Conservation (phyloP, 176 grass and related monocot species). For the Phoenix roebelenii region DNA sequence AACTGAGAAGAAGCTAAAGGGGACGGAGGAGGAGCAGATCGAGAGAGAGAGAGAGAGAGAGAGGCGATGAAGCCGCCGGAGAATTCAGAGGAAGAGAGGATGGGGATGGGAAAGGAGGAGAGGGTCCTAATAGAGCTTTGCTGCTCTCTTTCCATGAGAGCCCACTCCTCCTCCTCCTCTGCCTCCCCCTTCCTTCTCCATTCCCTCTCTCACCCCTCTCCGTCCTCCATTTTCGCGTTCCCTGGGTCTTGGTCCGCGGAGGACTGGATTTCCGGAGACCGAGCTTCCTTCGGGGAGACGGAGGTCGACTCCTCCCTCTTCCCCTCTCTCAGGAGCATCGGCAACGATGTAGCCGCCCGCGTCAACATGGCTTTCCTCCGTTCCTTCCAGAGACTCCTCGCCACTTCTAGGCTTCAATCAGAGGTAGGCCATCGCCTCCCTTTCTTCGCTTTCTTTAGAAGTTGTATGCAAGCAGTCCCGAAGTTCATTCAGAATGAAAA, state of each 20-base stretch:
- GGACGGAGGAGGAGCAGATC: too few species aligned
- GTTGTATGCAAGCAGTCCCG: too few species aligned
- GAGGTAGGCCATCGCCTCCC: slow-evolving; percentile 28
- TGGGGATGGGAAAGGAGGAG: too few species aligned
- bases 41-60: too few species aligned
- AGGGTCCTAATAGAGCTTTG: too few species aligned
- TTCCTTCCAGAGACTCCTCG: slow-evolving; percentile 45
- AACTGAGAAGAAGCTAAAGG: too few species aligned
- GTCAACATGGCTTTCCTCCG: slow-evolving; percentile 58
- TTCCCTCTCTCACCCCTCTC: slow-evolving; percentile 37
- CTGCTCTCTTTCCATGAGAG: not conserved
- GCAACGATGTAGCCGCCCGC: slow-evolving; percentile 44
- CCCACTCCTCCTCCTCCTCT: slow-evolving; percentile 4
- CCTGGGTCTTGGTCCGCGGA: slow-evolving; percentile 54
- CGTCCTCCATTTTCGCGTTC: slow-evolving; percentile 63
- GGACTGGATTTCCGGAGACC: slow-evolving; percentile 34
- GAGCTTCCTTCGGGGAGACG: slow-evolving; percentile 49
- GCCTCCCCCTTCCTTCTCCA: slow-evolving; percentile 47
- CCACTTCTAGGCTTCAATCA: slow-evolving; percentile 32
- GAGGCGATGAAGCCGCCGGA: too few species aligned
- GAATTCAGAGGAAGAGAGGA: too few species aligned
- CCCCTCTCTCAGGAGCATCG: slow-evolving; percentile 65
- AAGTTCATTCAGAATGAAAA: too few species aligned
- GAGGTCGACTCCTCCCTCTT: slow-evolving; percentile 64
- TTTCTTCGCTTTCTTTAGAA: not conserved